These are phyloP conservation scores for Cercospora sp. DNA, from an alignment of 2,329 filamentous ascomycete genomes.

Conservation along the genomic window DNA sequence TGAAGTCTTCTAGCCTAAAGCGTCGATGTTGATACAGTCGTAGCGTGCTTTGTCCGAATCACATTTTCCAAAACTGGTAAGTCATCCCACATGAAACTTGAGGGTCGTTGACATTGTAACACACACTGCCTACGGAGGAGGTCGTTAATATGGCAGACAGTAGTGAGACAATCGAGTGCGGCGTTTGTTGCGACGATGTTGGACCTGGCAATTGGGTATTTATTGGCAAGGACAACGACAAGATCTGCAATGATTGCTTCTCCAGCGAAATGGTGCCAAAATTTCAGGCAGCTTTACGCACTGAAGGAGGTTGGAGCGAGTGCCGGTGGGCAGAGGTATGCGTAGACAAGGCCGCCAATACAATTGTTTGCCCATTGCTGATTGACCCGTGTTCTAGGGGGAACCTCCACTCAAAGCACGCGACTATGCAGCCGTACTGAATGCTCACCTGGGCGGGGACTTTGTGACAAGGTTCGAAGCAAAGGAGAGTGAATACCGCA, in stretches of 20 bases:
- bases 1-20: not conserved
- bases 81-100: not conserved
- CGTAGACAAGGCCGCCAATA: not conserved
- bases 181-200: not conserved
- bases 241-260: slow-evolving; percentile 1
- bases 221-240: not conserved
- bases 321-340: not conserved
- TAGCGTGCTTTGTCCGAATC: not conserved
- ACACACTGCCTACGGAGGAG: not conserved
- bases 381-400: not conserved
- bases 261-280: not conserved
- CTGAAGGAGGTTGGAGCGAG: not conserved
- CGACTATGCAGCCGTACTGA: not conserved
- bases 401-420: not conserved
- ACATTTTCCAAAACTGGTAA: too few relatives aligned
- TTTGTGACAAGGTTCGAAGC: not conserved
- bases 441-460: not conserved
- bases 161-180: not conserved
- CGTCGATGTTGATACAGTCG: not conserved
- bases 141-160: not conserved
- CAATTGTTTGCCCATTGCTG: not conserved
- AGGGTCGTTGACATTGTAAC: not conserved
- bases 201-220: not conserved
- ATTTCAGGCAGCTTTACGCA: not conserved
- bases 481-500: not conserved